Percentiles rank a stretch among this genome's conserved stretches.
These are phyloP conservation scores for Claviceps purpurea DNA, from an alignment of 2,329 filamentous ascomycete genomes.

Conservation along the genomic window DNA sequence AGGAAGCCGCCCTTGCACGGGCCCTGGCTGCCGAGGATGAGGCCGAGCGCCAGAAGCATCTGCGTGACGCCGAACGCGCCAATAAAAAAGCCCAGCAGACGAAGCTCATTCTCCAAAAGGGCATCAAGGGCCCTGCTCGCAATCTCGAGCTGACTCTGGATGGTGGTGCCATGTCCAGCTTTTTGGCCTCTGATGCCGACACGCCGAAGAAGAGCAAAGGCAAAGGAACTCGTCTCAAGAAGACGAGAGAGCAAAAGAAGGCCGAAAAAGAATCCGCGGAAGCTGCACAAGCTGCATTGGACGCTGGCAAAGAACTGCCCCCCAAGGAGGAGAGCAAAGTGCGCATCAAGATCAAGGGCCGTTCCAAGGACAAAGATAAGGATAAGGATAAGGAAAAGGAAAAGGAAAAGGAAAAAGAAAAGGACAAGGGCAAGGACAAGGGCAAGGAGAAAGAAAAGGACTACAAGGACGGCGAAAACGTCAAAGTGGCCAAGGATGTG, in stretches of 20 bases:
- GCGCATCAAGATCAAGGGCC: constrained; percentile 48
- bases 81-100: constrained; percentile 90
- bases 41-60: constrained; percentile 63
- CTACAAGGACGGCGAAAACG: constrained; percentile 31
- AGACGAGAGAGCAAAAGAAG: constrained; percentile 78
- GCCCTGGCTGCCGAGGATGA: constrained; percentile 71
- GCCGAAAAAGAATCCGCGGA: constrained; percentile 74
- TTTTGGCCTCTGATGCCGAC: constrained; percentile 53
- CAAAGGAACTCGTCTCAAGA: constrained; percentile 63
- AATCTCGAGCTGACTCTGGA: constrained; percentile 68
- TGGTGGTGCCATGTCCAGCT: constrained; percentile 73
- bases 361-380: constrained; percentile 31
- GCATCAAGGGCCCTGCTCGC: constrained; percentile 63
- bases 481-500: constrained; percentile 27
- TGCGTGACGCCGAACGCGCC: constrained; percentile 76
- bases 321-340: constrained; percentile 46
- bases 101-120: constrained; percentile 73
- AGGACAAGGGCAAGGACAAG: constrained; percentile 28
- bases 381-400: constrained; percentile 28
- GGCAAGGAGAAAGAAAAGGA: constrained; percentile 24
- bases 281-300: constrained; percentile 71
- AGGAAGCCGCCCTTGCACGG: constrained; percentile 67
- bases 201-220: constrained; percentile 38
- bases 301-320: constrained; percentile 59
- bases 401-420: constrained; percentile 37